Percentiles rank a stretch among this genome's conserved stretches.
Evolutionary conservation across 768 basidiomycete genomes (phyloP).

Genomic region (Holtermanniella nyarrowii): DNA sequence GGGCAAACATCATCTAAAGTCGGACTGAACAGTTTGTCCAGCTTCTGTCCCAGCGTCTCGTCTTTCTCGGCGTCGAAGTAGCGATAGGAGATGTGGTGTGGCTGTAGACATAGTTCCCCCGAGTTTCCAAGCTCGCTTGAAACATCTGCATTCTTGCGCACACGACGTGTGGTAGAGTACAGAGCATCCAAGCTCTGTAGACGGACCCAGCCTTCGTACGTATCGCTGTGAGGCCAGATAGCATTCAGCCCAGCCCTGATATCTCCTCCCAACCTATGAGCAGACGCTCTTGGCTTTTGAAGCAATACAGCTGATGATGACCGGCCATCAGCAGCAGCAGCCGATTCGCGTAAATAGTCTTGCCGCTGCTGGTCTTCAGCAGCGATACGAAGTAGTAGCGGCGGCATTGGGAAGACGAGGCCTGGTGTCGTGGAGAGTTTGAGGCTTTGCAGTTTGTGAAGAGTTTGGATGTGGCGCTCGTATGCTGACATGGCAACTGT

Average conservation of each 20-base stretch:
- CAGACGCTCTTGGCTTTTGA: background rate
- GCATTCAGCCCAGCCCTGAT: slow-evolving; percentile 22
- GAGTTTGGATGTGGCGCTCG: slow-evolving; percentile 15
- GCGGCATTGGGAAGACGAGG: slow-evolving; percentile 25
- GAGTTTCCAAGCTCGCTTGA: background rate
- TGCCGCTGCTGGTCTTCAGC: slow-evolving; percentile 11
- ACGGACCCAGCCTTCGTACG: slow-evolving; percentile 23
- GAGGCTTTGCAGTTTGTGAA: slow-evolving; percentile 13
- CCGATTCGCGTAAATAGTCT: background rate
- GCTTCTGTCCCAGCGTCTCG: slow-evolving; percentile 6
- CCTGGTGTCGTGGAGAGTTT: slow-evolving; percentile 23
- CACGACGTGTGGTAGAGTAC: slow-evolving; percentile 3
- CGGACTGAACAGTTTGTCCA: background rate
- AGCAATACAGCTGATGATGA: background rate
- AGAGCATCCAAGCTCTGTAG: slow-evolving; percentile 24
- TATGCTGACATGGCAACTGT: background rate
- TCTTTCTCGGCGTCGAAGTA: slow-evolving; percentile 15
- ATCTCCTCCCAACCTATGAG: slow-evolving; percentile 28
- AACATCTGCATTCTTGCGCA: background rate
- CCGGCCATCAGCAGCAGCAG: background rate
- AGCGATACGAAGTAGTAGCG: slow-evolving; percentile 16
- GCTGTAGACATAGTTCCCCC: slow-evolving; percentile 7
- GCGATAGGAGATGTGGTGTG: slow-evolving; percentile 2
- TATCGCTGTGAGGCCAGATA: slow-evolving; percentile 11
- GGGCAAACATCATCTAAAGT: background rate